These are phyloP conservation scores for Myriosclerotinia scirpicola DNA, from an alignment of 2,329 filamentous ascomycete genomes.

Conservation along the genomic window DNA sequence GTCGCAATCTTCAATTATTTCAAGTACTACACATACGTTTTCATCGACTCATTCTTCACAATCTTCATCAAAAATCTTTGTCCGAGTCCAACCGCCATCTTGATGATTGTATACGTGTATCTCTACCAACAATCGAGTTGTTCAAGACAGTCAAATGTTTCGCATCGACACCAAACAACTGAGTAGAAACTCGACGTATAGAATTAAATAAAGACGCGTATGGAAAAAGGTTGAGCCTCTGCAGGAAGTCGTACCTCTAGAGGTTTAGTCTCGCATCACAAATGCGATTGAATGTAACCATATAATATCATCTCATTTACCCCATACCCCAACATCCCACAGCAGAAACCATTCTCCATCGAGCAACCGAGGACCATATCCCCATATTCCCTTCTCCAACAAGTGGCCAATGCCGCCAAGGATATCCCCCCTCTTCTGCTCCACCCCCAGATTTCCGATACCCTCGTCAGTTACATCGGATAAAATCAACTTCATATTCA, in stretches of 20 bases:
- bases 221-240: neutral
- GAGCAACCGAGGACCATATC: neutral
- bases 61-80: slow-evolving; percentile 26
- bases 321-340: neutral
- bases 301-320: slow-evolving; percentile 9
- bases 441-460: slow-evolving; percentile 15
- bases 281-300: neutral
- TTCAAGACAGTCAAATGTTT: neutral
- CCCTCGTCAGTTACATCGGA: neutral
- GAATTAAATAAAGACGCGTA: neutral
- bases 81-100: slow-evolving; percentile 8
- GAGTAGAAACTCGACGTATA: neutral
- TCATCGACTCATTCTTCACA: slow-evolving; percentile 67
- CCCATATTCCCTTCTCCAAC: neutral
- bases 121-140: neutral
- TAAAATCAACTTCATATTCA: neutral
- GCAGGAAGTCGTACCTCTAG: neutral
- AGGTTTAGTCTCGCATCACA: neutral
- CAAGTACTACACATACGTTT: slow-evolving; percentile 40
- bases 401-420: slow-evolving; percentile 8
- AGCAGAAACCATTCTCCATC: slow-evolving; percentile 10
- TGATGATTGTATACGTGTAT: neutral
- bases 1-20: neutral
- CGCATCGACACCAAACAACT: neutral
- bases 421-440: neutral